Base-by-base conservation (phyloP, 495 filamentous ascomycete species). In the Talaromyces stipitatus region DNA sequence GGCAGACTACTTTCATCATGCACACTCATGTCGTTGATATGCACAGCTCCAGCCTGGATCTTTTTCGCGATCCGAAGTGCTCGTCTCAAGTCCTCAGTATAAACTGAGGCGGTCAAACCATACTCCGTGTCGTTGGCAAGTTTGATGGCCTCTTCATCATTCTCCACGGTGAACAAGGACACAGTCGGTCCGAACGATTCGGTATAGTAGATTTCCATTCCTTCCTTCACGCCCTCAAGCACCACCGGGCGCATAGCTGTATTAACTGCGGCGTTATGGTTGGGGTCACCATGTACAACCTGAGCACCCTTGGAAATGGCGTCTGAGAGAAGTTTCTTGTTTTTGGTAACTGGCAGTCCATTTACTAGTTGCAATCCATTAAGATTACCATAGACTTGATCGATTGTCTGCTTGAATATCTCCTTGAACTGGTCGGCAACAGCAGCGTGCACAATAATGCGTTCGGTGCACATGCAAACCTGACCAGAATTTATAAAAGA, bases 381-480 rank as follows among this genome's bases (percentile, higher is more conserved):
- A 0, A 71, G 66, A 8, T 71, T 62, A 46, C 78, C 74, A 51
- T 80, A 84, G 14, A 78, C 68, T 11, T 68, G 52, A 6, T 73
- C 74, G 27, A 78, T 64, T 16, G 74, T 70, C 18, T 67, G 62
- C 4, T 61, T 64, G 9, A 92, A 69, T 60, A 82, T 78, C 50
- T 75, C 69, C 50, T 82, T 79, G 68, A 95, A 97, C 47, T 80
- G 66, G 10, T 78, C 77, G 24, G 80, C 80, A 54, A 96, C 69
- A 14, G 78, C 75, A 33, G 82, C 81, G 65, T 95, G 88, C 22
- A 96, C 88, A 20, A 96, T 71, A 65, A 97, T 89, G 24, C 87
- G 83, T 73, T 96, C 92, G 0, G 91, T 95, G 2, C 84, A 81
- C 92, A 97, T 94, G 75, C 92, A 97, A 50, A 95, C 83, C 76